phyloP scores from a whole-genome alignment of 169 alveolate species.

The Babesia divergens region DNA sequence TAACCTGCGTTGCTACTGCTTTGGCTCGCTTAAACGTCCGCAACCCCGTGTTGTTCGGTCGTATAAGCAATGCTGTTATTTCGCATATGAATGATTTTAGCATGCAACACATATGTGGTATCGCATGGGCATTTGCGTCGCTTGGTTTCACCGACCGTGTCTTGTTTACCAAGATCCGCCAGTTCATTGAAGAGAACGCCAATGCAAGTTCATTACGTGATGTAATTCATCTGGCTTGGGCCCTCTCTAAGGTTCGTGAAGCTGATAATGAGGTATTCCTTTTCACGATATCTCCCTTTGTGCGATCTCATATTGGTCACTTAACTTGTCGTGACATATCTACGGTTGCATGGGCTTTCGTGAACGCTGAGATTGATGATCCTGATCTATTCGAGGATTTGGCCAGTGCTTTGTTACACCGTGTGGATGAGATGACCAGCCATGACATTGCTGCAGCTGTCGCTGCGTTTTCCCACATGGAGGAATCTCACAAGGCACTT shows the following conservation, averaged over 20 bases:
- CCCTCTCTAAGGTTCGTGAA: constrained; percentile 48
- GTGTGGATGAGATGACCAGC: constrained; percentile 60
- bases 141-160: constrained; percentile 55
- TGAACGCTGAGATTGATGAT: constrained; percentile 59
- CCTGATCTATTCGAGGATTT: constrained; percentile 54
- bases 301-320: constrained; percentile 37
- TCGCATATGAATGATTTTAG: constrained; percentile 23
- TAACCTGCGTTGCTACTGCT: constrained; percentile 63
- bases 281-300: constrained; percentile 61
- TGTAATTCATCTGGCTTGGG: constrained; percentile 59
- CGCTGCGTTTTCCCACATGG: constrained; percentile 45
- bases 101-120: constrained; percentile 52
- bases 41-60: constrained; percentile 57
- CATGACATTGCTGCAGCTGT: constrained; percentile 60
- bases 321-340: constrained; percentile 54
- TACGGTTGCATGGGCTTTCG: constrained; percentile 65
- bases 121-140: constrained; percentile 62
- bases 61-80: constrained; percentile 34
- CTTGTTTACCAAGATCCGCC: constrained; percentile 25
- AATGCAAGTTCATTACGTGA: constrained; percentile 19
- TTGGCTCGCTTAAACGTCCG: constrained; percentile 61
- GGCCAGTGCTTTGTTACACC: constrained; percentile 34
- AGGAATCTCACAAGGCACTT: constrained; percentile 31
- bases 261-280: constrained; percentile 51
- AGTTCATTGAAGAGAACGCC: constrained; percentile 51